Percentiles rank a stretch among this genome's conserved stretches.
phyloP scores from a whole-genome alignment of 2,329 filamentous ascomycete species.

The Fusarium musae region DNA sequence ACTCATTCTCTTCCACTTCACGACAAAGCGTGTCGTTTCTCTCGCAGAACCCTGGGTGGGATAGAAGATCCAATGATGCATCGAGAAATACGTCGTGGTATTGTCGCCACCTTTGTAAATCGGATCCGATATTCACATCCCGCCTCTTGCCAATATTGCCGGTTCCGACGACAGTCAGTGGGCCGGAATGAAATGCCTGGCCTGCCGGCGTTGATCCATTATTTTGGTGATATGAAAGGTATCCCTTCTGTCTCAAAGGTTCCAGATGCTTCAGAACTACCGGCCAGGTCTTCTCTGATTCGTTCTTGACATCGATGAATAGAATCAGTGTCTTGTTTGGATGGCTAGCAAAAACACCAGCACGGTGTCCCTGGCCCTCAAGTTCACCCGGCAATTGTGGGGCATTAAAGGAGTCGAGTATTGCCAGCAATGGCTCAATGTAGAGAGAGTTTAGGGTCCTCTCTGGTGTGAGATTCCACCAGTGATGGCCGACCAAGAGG shows the following conservation, averaged over 20 bases:
- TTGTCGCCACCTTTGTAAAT: constrained; percentile 16
- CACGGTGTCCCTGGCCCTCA: background rate
- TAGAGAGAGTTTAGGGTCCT: constrained; percentile 71
- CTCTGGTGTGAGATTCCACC: constrained; percentile 57
- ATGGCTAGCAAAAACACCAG: constrained; percentile 66
- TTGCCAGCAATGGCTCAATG: constrained; percentile 68
- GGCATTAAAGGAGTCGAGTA: constrained; percentile 58
- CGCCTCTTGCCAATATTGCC: constrained; percentile 57
- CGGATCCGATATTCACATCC: constrained; percentile 34
- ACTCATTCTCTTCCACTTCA: constrained; percentile 57
- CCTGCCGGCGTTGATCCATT: constrained; percentile 50
- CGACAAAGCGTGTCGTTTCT: constrained; percentile 14
- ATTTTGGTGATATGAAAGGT: constrained; percentile 64
- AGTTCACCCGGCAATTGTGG: background rate
- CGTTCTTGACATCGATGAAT: constrained; percentile 74
- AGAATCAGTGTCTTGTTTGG: constrained; percentile 66
- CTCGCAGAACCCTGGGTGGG: constrained; percentile 7
- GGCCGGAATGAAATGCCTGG: constrained; percentile 52
- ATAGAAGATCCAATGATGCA: constrained; percentile 63
- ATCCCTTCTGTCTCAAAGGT: constrained; percentile 67
- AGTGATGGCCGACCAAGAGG: constrained; percentile 72
- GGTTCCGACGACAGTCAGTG: constrained; percentile 75
- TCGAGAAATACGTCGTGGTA: constrained; percentile 72
- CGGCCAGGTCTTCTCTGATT: constrained; percentile 40
- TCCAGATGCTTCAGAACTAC: constrained; percentile 55